Conservation (phyloP, 2,329 filamentous ascomycete genomes). For the Scedosporium aurantiacum region DNA sequence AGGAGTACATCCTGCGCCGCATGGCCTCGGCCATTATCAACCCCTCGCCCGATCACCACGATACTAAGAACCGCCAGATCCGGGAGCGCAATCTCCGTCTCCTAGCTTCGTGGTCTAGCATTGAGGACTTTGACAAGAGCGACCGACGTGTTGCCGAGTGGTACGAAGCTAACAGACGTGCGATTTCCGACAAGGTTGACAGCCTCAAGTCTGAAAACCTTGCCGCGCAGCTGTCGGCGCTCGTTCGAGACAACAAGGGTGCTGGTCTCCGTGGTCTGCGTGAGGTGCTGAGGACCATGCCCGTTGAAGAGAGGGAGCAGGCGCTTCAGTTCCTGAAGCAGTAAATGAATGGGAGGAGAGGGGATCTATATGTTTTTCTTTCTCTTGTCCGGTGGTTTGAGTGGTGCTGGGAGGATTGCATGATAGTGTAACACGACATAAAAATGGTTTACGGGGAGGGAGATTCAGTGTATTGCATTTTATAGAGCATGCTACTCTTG, state of each 20-base stretch:
- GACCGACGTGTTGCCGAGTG: conserved; percentile 81
- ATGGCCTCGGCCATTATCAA: conserved; percentile 43
- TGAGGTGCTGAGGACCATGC: conserved; percentile 75
- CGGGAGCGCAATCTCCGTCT: conserved; percentile 61
- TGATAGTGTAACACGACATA: background rate
- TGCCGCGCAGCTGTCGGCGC: conserved; percentile 31
- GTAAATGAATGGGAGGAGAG: conserved; percentile 14
- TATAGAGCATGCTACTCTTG: background rate
- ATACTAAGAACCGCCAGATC: conserved; percentile 34
- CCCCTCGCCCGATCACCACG: conserved; percentile 16
- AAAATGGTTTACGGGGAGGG: background rate
- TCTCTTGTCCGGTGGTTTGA: background rate
- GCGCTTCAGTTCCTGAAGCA: conserved; percentile 51
- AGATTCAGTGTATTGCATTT: background rate
- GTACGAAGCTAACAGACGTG: conserved; percentile 92
- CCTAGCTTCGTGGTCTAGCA: conserved; percentile 72
- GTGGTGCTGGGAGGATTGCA: background rate
- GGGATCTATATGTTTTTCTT: background rate
- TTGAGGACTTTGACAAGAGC: conserved; percentile 64
- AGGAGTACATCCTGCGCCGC: conserved; percentile 93
- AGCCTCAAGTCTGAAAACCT: conserved; percentile 64
- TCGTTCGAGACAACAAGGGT: conserved; percentile 40
- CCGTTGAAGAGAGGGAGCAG: conserved; percentile 78
- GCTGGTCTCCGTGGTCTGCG: conserved; percentile 77
- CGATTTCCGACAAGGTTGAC: conserved; percentile 75